phyloP scores from a whole-genome alignment of 1,139 yeast genomes.

The Blastobotrys serpentis region DNA sequence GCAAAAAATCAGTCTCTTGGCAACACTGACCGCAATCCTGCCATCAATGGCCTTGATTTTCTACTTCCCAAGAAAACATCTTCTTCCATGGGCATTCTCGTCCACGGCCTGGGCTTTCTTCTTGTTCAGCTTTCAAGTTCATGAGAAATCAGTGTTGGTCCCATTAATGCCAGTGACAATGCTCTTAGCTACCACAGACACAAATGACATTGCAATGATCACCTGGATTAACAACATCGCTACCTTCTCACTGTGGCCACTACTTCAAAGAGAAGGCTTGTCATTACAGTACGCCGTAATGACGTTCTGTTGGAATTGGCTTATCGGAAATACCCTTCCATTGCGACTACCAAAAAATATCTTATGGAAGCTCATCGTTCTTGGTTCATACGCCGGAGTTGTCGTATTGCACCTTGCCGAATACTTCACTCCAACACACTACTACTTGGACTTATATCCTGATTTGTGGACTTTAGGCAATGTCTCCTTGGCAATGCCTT shows the following conservation, averaged over 20 bases:
- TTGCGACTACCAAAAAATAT: slow-evolving; percentile 46
- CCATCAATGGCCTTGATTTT: slow-evolving; percentile 64
- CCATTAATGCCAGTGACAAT: slow-evolving; percentile 85
- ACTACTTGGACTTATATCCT: slow-evolving; percentile 50
- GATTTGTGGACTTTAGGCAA: slow-evolving; percentile 85
- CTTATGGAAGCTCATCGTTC: slow-evolving; percentile 58
- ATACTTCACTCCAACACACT: slow-evolving; percentile 30
- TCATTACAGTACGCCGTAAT: slow-evolving; percentile 67
- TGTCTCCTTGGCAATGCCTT: slow-evolving; percentile 68
- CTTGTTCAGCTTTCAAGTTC: slow-evolving; percentile 92
- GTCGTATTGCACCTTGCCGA: slow-evolving; percentile 57
- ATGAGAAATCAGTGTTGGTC: slow-evolving; percentile 84
- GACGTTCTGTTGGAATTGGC: slow-evolving; percentile 74
- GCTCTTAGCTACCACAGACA: slow-evolving; percentile 56
- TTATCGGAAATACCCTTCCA: slow-evolving; percentile 44
- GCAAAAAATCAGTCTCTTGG: slow-evolving; percentile 57
- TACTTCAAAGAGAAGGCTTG: slow-evolving; percentile 73
- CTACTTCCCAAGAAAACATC: slow-evolving; percentile 49
- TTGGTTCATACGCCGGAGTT: slow-evolving; percentile 59
- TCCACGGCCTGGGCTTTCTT: slow-evolving; percentile 86
- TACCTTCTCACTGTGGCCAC: slow-evolving; percentile 83
- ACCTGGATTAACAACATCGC: slow-evolving; percentile 88
- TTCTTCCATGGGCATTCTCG: slow-evolving; percentile 71
- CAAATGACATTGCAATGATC: slow-evolving; percentile 61
- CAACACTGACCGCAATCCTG: slow-evolving; percentile 63